Evolutionary conservation across 2,329 filamentous ascomycete genomes (phyloP).

Genomic region (Neophaeococcomyces aloes): DNA sequence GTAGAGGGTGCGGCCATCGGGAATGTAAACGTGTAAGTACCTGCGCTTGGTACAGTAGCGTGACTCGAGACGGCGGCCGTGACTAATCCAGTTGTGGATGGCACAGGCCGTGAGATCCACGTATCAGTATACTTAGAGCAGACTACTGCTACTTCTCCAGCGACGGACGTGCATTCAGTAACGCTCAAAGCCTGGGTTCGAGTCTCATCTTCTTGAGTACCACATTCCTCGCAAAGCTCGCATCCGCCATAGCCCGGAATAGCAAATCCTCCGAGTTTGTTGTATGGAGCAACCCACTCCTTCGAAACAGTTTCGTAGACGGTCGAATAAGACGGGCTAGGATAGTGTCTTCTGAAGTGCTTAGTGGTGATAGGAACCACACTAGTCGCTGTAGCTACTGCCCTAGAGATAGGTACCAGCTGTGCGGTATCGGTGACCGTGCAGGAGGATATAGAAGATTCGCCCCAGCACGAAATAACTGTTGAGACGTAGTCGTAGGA

Average conservation of each 20-base stretch:
- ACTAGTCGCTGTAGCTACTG: slow-evolving; percentile 11
- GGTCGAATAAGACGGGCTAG: slow-evolving; percentile 7
- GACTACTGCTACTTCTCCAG: slow-evolving; percentile 7
- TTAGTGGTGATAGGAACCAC: slow-evolving; percentile 10
- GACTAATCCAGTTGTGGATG: slow-evolving; percentile 5
- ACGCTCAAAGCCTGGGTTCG: slow-evolving; percentile 16
- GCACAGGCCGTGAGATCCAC: slow-evolving; percentile 14
- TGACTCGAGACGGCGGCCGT: slow-evolving; percentile 9
- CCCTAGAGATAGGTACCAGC: slow-evolving; percentile 10
- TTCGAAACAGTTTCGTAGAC: slow-evolving; percentile 11
- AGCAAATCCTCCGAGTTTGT: slow-evolving; percentile 17
- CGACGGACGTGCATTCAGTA: slow-evolving; percentile 15
- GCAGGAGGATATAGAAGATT: slow-evolving; percentile 7
- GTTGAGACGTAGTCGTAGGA: slow-evolving; percentile 17
- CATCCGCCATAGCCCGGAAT: slow-evolving; percentile 18
- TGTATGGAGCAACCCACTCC: slow-evolving; percentile 16
- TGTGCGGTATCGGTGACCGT: slow-evolving; percentile 15
- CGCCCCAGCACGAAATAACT: slow-evolving; percentile 14
- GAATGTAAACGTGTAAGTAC: slow-evolving; percentile 18
- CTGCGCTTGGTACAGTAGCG: slow-evolving; percentile 12
- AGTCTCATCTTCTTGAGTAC: slow-evolving; percentile 12
- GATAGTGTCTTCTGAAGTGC: no score
- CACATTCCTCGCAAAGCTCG: slow-evolving; percentile 14
- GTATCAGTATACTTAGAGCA: slow-evolving; percentile 5
- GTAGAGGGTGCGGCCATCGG: slow-evolving; percentile 10